Evolutionary conservation across 164 flowering plant species (phyloP), one percentile per base, ranked within the genome.

Genomic region (Magnolia officinalis): DNA sequence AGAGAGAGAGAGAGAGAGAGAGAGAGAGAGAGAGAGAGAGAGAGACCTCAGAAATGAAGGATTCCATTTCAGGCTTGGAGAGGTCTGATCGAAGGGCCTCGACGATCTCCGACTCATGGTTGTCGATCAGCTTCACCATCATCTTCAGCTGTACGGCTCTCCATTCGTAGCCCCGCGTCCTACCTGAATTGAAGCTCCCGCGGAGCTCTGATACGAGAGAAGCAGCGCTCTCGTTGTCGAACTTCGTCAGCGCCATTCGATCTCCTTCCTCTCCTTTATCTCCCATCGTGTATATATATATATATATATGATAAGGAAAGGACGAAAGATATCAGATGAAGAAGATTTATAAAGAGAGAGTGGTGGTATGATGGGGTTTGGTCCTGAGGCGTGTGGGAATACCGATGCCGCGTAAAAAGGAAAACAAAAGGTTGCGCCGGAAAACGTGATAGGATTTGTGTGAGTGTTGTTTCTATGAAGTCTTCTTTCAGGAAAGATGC

Each of bases 81-180:
- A 75, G 72, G 14, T 75, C 77, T 26, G 61, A 24, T 21, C 51
- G 63, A 50, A 75, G 71, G 45, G 77, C 77, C 1, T 66, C 61
- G 6, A 66, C 9, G 31, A 75, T 75, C 10, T 37, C 59, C 4
- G 37, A 7, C 55, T 75, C 71, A 19, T 45, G 66, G 4, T 75
- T 63, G 13, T 64, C 77, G 20, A 75, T 2, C 59, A 77, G 2
- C 50, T 21, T 78, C 26, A 74, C 10, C 19, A 73, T 9, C 18
- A 10, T 59, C 50, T 68, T 74, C 23, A 78, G 11, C 72, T 78
- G 80, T 20, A 68, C n/a, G 59, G 21, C 21, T 24, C 80, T 73
- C 80, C 80, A 78, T 6, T 68, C 76, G 69, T 68, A 67, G 68
- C 72, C 52, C 76, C 66, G 31, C 13, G 80, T 78, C 76, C 26